Evolutionary conservation across 2,329 filamentous ascomycete species (phyloP).

Genomic region (Fusarium paranaense): DNA sequence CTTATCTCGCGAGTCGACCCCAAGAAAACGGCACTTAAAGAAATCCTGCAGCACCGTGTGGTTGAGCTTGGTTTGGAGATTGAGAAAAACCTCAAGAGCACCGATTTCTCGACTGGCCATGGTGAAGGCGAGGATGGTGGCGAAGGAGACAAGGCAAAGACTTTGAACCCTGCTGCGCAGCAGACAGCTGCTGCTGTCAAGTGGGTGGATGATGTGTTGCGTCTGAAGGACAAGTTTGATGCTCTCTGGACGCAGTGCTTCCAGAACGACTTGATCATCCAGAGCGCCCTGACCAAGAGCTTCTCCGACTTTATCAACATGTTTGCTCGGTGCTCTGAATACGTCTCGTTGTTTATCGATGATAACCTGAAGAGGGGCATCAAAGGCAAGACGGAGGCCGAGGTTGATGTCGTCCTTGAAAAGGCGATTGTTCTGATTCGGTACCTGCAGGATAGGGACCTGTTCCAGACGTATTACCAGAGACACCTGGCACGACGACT

Average conservation of each 20-base stretch:
- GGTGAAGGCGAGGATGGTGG: conserved; percentile 62
- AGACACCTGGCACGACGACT: conserved; percentile 92
- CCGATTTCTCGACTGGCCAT: conserved; percentile 61
- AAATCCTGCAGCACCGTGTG: conserved; percentile 78
- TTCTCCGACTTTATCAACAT: conserved; percentile 94
- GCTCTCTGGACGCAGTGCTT: conserved; percentile 81
- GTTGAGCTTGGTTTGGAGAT: conserved; percentile 85
- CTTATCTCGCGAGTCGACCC: conserved; percentile 82
- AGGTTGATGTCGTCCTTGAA: conserved; percentile 86
- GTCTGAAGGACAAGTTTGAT: conserved; percentile 91
- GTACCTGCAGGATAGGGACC: conserved; percentile 90
- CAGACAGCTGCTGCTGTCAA: conserved; percentile 89
- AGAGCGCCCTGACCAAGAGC: conserved; percentile 85
- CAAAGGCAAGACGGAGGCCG: conserved; percentile 89
- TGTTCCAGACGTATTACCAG: conserved; percentile 98
- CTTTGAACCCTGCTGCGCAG: conserved; percentile 70
- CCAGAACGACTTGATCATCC: conserved; percentile 77
- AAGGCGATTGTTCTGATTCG: conserved; percentile 90
- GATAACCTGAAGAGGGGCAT: conserved; percentile 95
- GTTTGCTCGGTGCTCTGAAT: conserved; percentile 88
- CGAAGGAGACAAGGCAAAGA: conserved; percentile 51
- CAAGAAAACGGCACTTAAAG: conserved; percentile 76
- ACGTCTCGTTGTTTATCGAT: conserved; percentile 95
- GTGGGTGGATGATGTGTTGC: conserved; percentile 93
- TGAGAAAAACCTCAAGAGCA: conserved; percentile 73